Percentiles rank a stretch among this genome's conserved stretches.
Evolutionary conservation across 805 yeast genomes (phyloP).

Genomic region (Sungouiozyma ichnusensis): DNA sequence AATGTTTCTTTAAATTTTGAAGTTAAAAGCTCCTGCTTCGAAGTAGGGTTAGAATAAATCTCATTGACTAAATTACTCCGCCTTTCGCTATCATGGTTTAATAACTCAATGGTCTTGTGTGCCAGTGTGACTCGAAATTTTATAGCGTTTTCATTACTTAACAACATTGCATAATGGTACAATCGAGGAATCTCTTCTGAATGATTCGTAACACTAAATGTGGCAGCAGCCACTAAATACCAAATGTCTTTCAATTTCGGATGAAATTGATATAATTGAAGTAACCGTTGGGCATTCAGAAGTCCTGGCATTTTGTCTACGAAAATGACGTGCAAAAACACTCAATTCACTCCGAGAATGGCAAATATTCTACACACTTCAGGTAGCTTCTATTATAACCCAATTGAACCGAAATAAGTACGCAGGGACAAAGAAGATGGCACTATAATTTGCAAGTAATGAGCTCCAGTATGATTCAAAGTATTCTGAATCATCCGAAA

Average conservation of each 20-base stretch:
- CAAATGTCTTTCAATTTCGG: constrained; percentile 50
- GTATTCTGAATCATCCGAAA: not conserved
- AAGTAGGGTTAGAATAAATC: constrained; percentile 11
- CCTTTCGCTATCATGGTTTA: constrained; percentile 4
- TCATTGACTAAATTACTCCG: constrained; percentile 11
- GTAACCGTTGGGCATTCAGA: constrained; percentile 21
- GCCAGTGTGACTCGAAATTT: constrained; percentile 14
- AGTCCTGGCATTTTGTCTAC: constrained; percentile 13
- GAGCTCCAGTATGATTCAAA: not conserved
- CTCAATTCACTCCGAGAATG: no score
- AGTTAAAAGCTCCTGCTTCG: constrained; percentile 29
- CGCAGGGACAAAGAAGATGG: no score
- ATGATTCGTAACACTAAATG: constrained; percentile 69
- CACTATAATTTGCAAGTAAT: no score
- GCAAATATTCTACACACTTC: no score
- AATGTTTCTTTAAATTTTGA: constrained; percentile 64
- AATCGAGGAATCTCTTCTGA: constrained; percentile 73
- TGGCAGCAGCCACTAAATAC: constrained; percentile 73
- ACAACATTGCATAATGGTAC: constrained; percentile 53
- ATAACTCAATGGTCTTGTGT: constrained; percentile 12
- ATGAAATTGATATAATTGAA: constrained; percentile 29
- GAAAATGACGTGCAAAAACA: no score
- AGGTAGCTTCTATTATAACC: not conserved
- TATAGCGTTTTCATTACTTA: constrained; percentile 13
- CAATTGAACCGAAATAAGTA: no score